Conservation (phyloP, 164 flowering plant species). For the Kingdonia uniflora region DNA sequence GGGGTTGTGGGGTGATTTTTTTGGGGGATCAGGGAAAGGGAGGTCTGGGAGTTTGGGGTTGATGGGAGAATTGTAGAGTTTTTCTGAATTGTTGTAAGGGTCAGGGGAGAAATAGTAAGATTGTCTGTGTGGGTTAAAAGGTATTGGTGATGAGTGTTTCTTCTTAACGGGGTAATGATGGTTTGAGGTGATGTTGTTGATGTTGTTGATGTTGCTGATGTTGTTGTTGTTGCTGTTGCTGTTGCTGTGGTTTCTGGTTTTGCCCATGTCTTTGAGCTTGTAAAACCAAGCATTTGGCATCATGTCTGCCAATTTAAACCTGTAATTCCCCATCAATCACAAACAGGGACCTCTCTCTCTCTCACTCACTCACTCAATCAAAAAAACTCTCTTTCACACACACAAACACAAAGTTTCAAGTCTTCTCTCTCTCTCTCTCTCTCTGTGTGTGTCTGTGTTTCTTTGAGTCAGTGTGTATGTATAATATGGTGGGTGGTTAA, state of each 20-base stretch:
- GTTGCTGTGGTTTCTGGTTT: constrained; percentile 14
- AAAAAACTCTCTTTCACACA: too few species aligned
- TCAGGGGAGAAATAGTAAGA: constrained; percentile 52
- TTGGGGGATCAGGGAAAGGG: constrained; percentile 32
- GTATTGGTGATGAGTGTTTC: too few species aligned
- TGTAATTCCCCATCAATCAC: constrained; percentile 52
- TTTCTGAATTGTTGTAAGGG: constrained; percentile 7
- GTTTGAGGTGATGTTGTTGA: too few species aligned
- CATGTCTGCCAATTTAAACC: constrained; percentile 66
- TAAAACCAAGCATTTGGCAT: constrained; percentile 83
- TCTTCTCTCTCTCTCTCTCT: too few species aligned
- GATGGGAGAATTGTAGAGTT: constrained; percentile 13
- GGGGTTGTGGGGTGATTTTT: constrained; percentile 26
- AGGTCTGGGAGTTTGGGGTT: constrained; percentile 18
- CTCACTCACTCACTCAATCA: too few species aligned
- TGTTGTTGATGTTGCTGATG: too few species aligned
- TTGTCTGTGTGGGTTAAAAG: constrained; percentile 28
- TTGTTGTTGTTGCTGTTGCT: constrained; percentile 9
- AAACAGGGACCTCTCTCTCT: not conserved
- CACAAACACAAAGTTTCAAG: too few species aligned
- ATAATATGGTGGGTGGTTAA: too few species aligned
- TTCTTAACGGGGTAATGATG: too few species aligned
- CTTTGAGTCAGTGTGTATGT: too few species aligned
- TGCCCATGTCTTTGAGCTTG: constrained; percentile 60
- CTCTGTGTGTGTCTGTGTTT: too few species aligned